Evolutionary conservation across 106 monocot genomes (phyloP), one percentile per base, ranked within the genome.

Genomic region (Dendrobium catenatum): DNA sequence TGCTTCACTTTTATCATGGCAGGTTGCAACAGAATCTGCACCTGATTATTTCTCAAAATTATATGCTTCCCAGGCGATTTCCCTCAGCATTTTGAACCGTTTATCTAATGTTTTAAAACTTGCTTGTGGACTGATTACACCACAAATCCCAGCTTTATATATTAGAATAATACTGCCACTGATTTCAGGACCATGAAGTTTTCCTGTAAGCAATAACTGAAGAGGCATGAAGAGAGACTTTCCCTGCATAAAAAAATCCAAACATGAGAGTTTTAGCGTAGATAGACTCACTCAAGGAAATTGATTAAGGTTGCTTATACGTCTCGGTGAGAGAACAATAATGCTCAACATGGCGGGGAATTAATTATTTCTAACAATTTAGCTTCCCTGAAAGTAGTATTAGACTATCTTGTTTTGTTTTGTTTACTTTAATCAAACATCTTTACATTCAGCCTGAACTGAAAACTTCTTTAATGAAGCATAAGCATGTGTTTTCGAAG

Each of bases 131-230:
- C 79, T 78, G 43, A 99, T 80, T 11, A 81, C 79, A 42, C 88
- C 91, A 82, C 43, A 78, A 73, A 77, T 74, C 56, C 95, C 88
- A 17, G 93, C 91, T 83, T 89, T 89, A 80, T 93, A 84, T 64
- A 99, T 81, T 68, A 99, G 77, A 79, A 75, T 20, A 24, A 99
- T 89, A 37, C 91, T 91, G 82, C 85, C 85, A 55, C 89, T 93
- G 90, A 95, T 99, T 26, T 95, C 98, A 66, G 98, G 98, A 49
- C 98, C 98, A 79, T 99, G 98, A 42, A 99, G 86, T 86, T 95
- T 99, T 72, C 95, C 98, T 0, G 95, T 99, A 74, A 99, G 79
- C 77, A 99, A 81, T 33, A 95, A 72, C n/a, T 95, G 78, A 9
- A 99, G 90, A 18, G 99, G 99, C 95, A 95, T 90, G 78, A 93